A percentile compares a stretch with the other conserved stretches of the same genome.
Evolutionary conservation across 306 rosid species (phyloP).

Genomic region (Senna tora): DNA sequence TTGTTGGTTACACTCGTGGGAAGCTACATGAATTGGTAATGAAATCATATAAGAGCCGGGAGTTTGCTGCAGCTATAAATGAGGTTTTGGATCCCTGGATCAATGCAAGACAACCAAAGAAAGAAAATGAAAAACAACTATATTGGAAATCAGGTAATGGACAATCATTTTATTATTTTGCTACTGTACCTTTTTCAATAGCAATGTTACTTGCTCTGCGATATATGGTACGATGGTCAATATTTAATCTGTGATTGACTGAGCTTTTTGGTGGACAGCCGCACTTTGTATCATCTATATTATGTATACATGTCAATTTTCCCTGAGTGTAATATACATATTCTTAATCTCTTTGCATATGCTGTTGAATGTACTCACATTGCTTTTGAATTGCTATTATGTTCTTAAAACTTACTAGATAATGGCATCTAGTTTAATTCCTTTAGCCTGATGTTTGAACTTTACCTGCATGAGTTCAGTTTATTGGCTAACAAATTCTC

Average conservation of each 20-base stretch:
- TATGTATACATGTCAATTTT: not conserved
- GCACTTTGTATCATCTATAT: not conserved
- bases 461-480: not conserved
- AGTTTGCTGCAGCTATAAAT: slow-evolving; percentile 93
- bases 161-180: slow-evolving; percentile 14
- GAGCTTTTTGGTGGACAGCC: not conserved
- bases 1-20: slow-evolving; percentile 86
- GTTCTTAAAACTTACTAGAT: not conserved
- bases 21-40: slow-evolving; percentile 92
- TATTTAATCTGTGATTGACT: not conserved
- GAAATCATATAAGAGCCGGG: slow-evolving; percentile 94
- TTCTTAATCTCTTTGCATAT: not conserved
- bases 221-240: not conserved
- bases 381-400: not conserved
- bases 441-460: not conserved
- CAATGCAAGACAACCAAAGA: slow-evolving; percentile 91
- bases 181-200: not conserved
- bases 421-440: not conserved
- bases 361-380: slow-evolving; percentile 12
- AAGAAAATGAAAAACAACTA: slow-evolving; percentile 78
- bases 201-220: slow-evolving; percentile 17
- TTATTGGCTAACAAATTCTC: slow-evolving; percentile 16
- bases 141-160: slow-evolving; percentile 86
- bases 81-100: slow-evolving; percentile 99
- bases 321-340: not conserved